phyloP scores from a whole-genome alignment of 257 asterid genomes.

The Ocimum tenuiflorum region DNA sequence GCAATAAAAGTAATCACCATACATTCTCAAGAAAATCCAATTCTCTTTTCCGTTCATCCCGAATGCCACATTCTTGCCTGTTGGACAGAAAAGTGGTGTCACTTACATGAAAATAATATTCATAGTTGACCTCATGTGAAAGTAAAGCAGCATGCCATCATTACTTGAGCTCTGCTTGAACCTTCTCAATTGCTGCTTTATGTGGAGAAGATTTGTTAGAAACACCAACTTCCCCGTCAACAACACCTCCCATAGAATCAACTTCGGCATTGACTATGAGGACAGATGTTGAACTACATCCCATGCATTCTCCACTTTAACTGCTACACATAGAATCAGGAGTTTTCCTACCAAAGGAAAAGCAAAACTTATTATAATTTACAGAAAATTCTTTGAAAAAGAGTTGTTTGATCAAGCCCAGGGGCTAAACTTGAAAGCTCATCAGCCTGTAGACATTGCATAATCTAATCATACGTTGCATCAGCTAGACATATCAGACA shows the following conservation, averaged over 20 bases:
- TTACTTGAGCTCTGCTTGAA: conserved; percentile 80
- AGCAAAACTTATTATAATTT: conserved; percentile 2
- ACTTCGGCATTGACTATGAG: conserved; percentile 75
- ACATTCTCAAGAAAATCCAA: conserved; percentile 83
- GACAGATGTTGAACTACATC: conserved; percentile 59
- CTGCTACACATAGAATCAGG: conserved; percentile 24
- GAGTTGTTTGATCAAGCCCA: too few relatives aligned
- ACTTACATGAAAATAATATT: conserved; percentile 9
- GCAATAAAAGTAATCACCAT: conserved; percentile 31
- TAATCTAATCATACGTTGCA: conserved; percentile 1
- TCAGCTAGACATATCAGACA: not conserved
- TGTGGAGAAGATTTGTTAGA: conserved; percentile 57
- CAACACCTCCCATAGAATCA: conserved; percentile 91
- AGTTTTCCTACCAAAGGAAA: conserved; percentile 8
- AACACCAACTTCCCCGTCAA: conserved; percentile 71
- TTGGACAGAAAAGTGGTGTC: not conserved
- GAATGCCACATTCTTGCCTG: conserved; percentile 80
- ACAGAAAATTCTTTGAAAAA: not conserved
- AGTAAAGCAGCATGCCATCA: conserved; percentile 21
- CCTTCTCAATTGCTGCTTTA: conserved; percentile 57
- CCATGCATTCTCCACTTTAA: conserved; percentile 56
- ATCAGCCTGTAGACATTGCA: too few relatives aligned
- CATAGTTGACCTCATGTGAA: conserved; percentile 13
- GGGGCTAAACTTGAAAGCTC: too few relatives aligned
- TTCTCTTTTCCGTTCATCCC: conserved; percentile 67